Percentiles rank a stretch among this genome's conserved stretches.
Conservation (phyloP, 2,329 filamentous ascomycete species). For the Biscogniauxia marginata region DNA sequence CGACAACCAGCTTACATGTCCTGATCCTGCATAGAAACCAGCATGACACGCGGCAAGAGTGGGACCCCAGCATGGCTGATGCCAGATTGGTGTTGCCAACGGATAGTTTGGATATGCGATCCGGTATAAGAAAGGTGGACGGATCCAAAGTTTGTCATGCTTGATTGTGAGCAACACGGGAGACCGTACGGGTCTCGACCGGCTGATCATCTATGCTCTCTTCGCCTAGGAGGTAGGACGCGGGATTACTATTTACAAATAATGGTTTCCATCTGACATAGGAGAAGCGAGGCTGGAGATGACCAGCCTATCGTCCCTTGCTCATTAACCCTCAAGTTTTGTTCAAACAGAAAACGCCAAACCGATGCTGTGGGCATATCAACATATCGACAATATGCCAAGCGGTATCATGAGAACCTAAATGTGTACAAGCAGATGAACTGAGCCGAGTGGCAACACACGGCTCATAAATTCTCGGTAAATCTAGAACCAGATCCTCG, state of each 20-base stretch:
- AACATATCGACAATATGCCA: conserved; percentile 22
- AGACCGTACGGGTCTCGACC: conserved; percentile 16
- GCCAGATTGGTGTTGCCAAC: not conserved
- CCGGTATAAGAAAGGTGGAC: conserved; percentile 11
- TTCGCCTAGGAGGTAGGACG: not conserved
- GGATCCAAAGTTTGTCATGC: conserved; percentile 21
- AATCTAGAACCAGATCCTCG: conserved; percentile 39
- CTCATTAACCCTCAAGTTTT: conserved; percentile 15
- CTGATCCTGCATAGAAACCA: not conserved
- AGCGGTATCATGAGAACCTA: conserved; percentile 28
- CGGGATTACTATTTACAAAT: conserved; percentile 27
- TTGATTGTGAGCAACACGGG: conserved; percentile 20
- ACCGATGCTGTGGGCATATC: conserved; percentile 24
- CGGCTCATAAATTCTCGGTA: conserved; percentile 39
- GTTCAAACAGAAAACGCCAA: conserved; percentile 27
- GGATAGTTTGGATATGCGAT: conserved; percentile 11
- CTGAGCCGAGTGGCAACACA: conserved; percentile 13
- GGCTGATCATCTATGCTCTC: conserved; percentile 16
- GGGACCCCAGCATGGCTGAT: conserved; percentile 1
- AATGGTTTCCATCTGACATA: conserved; percentile 22
- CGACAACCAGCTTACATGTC: not conserved
- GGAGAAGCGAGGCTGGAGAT: conserved; percentile 8
- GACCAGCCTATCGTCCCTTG: conserved; percentile 4
- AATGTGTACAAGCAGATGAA: conserved; percentile 19
- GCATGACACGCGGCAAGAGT: not conserved